Base-by-base conservation (phyloP, 805 yeast genomes). In the Nakazawaea siamensis region DNA sequence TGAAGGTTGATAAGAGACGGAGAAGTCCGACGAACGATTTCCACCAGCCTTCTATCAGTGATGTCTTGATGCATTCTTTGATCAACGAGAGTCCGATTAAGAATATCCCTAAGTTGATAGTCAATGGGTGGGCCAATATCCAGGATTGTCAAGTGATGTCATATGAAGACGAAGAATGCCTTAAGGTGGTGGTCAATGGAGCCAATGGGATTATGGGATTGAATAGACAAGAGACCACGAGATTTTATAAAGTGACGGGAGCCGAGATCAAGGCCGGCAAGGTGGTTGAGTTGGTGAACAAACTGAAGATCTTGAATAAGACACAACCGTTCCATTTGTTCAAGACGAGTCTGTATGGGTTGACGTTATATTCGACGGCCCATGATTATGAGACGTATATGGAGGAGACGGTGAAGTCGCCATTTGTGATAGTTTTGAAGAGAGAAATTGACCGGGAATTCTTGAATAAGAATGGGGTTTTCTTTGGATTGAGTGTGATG, bases 311-410 rank as follows among this genome's bases (percentile, higher is more conserved):
- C 15, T 62, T 88, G 35, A 75, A 76, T 50, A 88, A 90, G 49
- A 70, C 77, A 1, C 81, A 86, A 31, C 88, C 95, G 3, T 86
- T 88, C 57, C 96, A 88, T 58, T 58, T 90, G 21, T 90, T 90
- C 64, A 74, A 70, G 44, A 62, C 73, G 3, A 32, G 38, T 9
- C 53, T 54, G 18, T 54, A 54, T 35, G 64, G 63, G 24, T 38
- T 62, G 40, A 48, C 66, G 24, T 47, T 79, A 1, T 82, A 71
- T 50, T 75, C 76, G 10, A 73, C 87, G 3, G 92, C 92, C 0
- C 94, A 83, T 50, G 83, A 77, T 45, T 44, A 57, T 2, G 46
- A 56, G 0, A 59, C 67, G 1, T 83, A 80, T 47, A 50, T 49
- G 5, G 50, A 49, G 4, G 94, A 83, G 48, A 61, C 54, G 4